Conservation (phyloP, 495 filamentous ascomycete species). For the Tuber magnatum region DNA sequence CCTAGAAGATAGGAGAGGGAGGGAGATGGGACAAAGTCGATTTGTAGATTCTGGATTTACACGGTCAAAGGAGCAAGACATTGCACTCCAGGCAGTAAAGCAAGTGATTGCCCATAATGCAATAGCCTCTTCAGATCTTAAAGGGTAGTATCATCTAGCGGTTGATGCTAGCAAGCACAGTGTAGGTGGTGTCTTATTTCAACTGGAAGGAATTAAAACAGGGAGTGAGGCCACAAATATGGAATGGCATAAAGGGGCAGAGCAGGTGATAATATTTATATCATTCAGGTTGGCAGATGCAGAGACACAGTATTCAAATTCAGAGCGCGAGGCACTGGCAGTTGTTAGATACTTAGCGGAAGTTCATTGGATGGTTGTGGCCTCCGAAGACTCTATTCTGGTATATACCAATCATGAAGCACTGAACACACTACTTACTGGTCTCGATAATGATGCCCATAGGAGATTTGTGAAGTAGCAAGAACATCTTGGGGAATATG, state of each 20-base stretch:
- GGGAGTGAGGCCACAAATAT: neutral
- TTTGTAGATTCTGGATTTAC: neutral
- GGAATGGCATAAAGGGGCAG: neutral
- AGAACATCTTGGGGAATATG: neutral
- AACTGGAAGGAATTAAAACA: neutral
- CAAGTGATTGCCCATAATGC: neutral
- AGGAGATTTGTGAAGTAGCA: neutral
- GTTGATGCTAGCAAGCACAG: neutral
- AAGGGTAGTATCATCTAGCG: conserved; percentile 1
- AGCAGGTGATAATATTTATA: conserved; percentile 7
- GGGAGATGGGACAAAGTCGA: too few species aligned
- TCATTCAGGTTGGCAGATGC: neutral
- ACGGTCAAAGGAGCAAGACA: neutral
- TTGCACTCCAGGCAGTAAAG: neutral
- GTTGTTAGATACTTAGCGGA: neutral
- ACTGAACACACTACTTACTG: neutral
- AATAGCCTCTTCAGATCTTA: neutral
- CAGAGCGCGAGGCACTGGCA: neutral
- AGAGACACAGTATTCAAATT: neutral
- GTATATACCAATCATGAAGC: conserved; percentile 6
- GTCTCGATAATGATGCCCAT: neutral
- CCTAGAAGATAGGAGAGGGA: too few species aligned
- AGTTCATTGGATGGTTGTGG: neutral
- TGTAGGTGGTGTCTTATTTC: conserved; percentile 8
- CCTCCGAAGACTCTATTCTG: neutral